Evolutionary conservation across 1,284 basidiomycete species (phyloP).

Genomic region (Caloboletus firmus): DNA sequence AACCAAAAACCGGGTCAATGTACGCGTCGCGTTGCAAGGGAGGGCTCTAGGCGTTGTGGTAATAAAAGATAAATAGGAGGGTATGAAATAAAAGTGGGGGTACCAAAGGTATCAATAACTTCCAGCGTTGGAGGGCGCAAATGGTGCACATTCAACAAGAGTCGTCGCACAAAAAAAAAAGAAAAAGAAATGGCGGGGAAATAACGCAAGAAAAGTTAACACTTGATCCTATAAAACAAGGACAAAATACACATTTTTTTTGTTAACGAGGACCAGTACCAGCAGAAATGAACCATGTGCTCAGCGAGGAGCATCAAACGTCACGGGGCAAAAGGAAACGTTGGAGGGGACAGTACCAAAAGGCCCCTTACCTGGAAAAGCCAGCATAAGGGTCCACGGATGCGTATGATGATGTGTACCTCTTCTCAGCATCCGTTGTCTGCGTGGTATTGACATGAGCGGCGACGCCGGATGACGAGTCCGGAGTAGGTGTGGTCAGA

Average conservation of each 20-base stretch:
- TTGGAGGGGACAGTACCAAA: neutral
- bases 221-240: conserved; percentile 7
- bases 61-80: conserved; percentile 7
- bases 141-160: conserved; percentile 1
- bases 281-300: neutral
- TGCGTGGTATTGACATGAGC: conserved; percentile 12
- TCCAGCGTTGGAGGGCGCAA: conserved; percentile 9
- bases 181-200: neutral
- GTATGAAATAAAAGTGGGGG: conserved; percentile 18
- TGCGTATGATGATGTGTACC: conserved; percentile 28
- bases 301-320: neutral
- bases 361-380: conserved; percentile 2
- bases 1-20: neutral
- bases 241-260: conserved; percentile 21
- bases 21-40: neutral
- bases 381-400: conserved; percentile 27
- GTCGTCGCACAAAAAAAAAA: conserved; percentile 1
- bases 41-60: neutral
- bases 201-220: neutral
- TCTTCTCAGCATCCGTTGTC: conserved; percentile 22
- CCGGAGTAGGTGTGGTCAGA: conserved; percentile 16
- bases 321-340: neutral
- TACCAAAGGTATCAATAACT: conserved; percentile 24
- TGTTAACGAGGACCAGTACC: neutral
- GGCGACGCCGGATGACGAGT: conserved; percentile 1